phyloP scores from a whole-genome alignment of 202 grass and related monocot genomes.

The Sporobolus alterniflorus region DNA sequence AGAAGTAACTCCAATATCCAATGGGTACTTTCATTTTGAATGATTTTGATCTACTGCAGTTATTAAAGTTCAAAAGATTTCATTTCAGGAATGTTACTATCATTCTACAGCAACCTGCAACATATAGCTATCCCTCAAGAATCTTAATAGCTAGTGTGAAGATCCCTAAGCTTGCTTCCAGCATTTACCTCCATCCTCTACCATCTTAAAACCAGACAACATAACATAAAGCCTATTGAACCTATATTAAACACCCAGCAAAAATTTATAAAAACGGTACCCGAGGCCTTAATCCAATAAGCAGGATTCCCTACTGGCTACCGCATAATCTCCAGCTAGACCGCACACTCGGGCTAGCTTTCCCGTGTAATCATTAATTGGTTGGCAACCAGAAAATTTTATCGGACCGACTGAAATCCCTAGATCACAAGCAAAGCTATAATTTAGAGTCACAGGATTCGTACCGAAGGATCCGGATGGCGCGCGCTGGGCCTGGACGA shows the following conservation, averaged over 20 bases:
- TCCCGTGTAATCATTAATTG: background rate
- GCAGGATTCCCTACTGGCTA: background rate
- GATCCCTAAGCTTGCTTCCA: background rate
- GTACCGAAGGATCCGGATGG: constrained; percentile 79
- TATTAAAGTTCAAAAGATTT: background rate
- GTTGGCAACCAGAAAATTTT: background rate
- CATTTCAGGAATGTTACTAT: background rate
- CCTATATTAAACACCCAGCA: background rate
- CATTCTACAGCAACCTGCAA: background rate
- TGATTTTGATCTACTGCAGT: background rate
- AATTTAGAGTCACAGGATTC: background rate
- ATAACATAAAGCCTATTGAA: background rate
- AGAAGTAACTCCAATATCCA: background rate
- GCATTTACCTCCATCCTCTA: background rate
- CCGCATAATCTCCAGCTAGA: background rate
- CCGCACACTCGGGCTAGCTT: background rate
- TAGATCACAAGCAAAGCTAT: constrained; percentile 3
- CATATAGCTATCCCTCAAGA: background rate
- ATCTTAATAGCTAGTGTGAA: background rate
- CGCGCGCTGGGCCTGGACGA: constrained; percentile 80
- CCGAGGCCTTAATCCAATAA: background rate
- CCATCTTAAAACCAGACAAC: background rate
- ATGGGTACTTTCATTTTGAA: background rate
- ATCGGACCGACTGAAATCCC: background rate
- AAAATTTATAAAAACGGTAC: background rate